These are phyloP conservation scores for Pleurotus platypus DNA, from an alignment of 768 basidiomycete species.

Conservation along the genomic window DNA sequence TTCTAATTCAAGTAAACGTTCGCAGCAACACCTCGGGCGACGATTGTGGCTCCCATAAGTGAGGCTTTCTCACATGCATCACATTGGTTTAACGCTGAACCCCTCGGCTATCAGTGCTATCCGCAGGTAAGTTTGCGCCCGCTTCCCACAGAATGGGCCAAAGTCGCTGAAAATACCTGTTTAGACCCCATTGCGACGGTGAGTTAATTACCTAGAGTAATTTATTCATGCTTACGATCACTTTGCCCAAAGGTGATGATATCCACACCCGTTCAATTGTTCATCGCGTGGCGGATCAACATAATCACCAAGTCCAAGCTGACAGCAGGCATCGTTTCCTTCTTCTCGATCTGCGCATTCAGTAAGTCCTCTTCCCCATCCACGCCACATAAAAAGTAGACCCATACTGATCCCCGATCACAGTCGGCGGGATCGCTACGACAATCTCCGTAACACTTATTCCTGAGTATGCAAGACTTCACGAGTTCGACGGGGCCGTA, in stretches of 20 bases:
- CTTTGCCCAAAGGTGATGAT: conserved; percentile 4
- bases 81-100: not conserved
- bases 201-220: not conserved
- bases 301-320: not conserved
- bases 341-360: conserved; percentile 2
- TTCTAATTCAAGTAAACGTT: too few species aligned
- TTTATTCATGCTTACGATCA: not conserved
- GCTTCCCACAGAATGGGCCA: too few species aligned
- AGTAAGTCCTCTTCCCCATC: not conserved
- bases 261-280: conserved; percentile 7
- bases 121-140: not conserved
- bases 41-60: not conserved
- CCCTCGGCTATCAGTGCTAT: not conserved
- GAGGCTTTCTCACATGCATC: not conserved
- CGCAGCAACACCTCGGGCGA: not conserved
- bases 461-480: not conserved
- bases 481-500: not conserved
- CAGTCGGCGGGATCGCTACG: not conserved
- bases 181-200: conserved; percentile 1
- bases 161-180: not conserved
- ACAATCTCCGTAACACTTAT: not conserved
- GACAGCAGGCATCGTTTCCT: not conserved
- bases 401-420: not conserved
- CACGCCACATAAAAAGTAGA: not conserved
- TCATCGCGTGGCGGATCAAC: conserved; percentile 8